A percentile compares a stretch with the other conserved stretches of the same genome.
Conservation (phyloP, 345 rosid species). For the thale cress (Arabidopsis thaliana) region TAIR10.1 NC_003071.7:13896501-13897000, state of each 20-base stretch:
- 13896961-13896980: constrained; percentile 67
- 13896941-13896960: constrained; percentile 99
- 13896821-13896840: constrained; percentile 78
- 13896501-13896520: constrained; percentile 57
- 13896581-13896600: constrained; percentile 80
- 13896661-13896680: constrained; percentile 59
- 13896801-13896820: constrained; percentile 75
- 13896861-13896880: constrained; percentile 55
- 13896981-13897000: not conserved
- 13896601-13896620: constrained; percentile 63
- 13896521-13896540: constrained; percentile 69
- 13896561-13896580: constrained; percentile 85
- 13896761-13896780: constrained; percentile 63
- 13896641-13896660: constrained; percentile 66
- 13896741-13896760: constrained; percentile 85
- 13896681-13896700: constrained; percentile 72
- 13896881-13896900: constrained; percentile 21
- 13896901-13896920: constrained; percentile 25
- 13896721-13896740: constrained; percentile 79
- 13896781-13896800: constrained; percentile 82
- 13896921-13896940: constrained; percentile 58
- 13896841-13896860: constrained; percentile 63
- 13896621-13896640: constrained; percentile 77
- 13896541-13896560: constrained; percentile 56
- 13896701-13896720: constrained; percentile 64